A percentile compares a stretch with the other conserved stretches of the same genome.
phyloP scores from a whole-genome alignment of 2,329 filamentous ascomycete genomes.

The Trichothecium sympodiale region DNA sequence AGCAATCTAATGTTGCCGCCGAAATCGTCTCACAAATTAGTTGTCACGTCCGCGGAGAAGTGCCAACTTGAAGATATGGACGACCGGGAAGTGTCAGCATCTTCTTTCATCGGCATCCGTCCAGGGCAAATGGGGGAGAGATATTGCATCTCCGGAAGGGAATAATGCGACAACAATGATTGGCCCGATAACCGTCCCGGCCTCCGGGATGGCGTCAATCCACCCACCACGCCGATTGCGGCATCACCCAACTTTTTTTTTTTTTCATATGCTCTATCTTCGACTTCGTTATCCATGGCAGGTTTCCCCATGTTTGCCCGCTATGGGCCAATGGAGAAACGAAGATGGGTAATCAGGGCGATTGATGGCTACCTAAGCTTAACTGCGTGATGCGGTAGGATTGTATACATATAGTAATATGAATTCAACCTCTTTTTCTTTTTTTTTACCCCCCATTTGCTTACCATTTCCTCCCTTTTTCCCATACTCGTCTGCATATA shows the following conservation, averaged over 20 bases:
- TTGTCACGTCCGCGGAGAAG: background rate
- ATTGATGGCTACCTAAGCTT: background rate
- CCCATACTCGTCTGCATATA: no score
- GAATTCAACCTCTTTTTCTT: no score
- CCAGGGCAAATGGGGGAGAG: no score
- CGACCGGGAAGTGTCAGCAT: background rate
- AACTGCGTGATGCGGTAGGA: no score
- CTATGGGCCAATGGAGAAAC: no score
- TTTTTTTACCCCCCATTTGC: background rate
- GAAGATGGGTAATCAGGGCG: background rate
- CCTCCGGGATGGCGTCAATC: conserved; percentile 22
- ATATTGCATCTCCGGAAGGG: conserved; percentile 3
- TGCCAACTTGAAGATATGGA: background rate
- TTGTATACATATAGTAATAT: no score
- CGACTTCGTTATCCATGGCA: no score
- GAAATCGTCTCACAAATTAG: background rate
- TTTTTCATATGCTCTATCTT: conserved; percentile 5
- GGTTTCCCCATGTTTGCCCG: no score
- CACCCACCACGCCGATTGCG: conserved; percentile 11
- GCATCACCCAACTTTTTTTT: conserved; percentile 6
- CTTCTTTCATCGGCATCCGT: background rate
- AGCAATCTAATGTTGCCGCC: no score
- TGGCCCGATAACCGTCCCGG: conserved; percentile 13
- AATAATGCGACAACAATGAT: conserved; percentile 1
- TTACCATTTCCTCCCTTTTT: no score